Percentiles rank a stretch among this genome's conserved stretches.
Evolutionary conservation across 2,329 filamentous ascomycete genomes (phyloP).

Genomic region (Cryphonectria radicalis): DNA sequence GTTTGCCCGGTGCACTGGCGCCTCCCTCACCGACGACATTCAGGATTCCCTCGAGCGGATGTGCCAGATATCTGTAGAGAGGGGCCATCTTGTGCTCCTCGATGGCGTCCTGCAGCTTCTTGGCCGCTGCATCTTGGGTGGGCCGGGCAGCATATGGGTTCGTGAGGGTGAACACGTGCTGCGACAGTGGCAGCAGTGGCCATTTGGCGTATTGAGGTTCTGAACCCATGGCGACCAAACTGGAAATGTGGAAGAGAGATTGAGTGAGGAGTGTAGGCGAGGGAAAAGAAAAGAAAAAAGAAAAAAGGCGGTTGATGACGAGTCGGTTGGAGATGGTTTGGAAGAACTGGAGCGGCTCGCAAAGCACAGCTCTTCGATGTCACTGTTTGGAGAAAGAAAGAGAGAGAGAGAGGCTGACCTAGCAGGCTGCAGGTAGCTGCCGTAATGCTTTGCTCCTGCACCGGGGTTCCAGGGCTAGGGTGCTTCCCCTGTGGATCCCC

Average conservation of each 20-base stretch:
- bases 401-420: not conserved
- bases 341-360: slow-evolving; percentile 6
- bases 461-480: not conserved
- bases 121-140: slow-evolving; percentile 71
- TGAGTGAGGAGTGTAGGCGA: not conserved
- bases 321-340: slow-evolving; percentile 5
- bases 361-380: slow-evolving; percentile 23
- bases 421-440: slow-evolving; percentile 27
- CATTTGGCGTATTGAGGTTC: slow-evolving; percentile 87
- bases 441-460: slow-evolving; percentile 24
- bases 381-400: slow-evolving; percentile 13
- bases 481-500: not conserved
- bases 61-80: slow-evolving; percentile 82
- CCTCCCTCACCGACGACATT: slow-evolving; percentile 73
- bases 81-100: slow-evolving; percentile 84
- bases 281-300: no score
- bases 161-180: slow-evolving; percentile 86
- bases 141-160: slow-evolving; percentile 72
- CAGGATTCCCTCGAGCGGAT: slow-evolving; percentile 80
- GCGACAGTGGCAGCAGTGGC: slow-evolving; percentile 78
- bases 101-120: slow-evolving; percentile 81
- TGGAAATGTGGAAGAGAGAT: not conserved
- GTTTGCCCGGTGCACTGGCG: slow-evolving; percentile 55
- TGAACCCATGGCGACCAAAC: slow-evolving; percentile 64
- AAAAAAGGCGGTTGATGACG: not conserved